Evolutionary conservation across 495 filamentous ascomycete species (phyloP).

Genomic region (Massariosphaeria phaeospora): DNA sequence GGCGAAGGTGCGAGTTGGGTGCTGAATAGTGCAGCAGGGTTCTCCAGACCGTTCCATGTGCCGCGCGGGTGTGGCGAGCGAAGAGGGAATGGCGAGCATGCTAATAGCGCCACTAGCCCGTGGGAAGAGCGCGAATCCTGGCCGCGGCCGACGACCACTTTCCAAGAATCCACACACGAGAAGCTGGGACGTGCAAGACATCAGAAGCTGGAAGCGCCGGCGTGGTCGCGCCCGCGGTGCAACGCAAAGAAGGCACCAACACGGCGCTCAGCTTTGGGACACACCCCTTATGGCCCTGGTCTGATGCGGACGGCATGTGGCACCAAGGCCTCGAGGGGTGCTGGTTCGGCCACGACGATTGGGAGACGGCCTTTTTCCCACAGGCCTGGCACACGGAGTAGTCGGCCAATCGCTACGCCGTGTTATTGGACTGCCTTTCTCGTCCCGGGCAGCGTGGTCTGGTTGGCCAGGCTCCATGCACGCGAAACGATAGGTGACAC

Average conservation of each 20-base stretch:
- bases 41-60: slow-evolving; percentile 16
- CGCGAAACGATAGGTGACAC: background rate
- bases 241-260: slow-evolving; percentile 6
- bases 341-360: background rate
- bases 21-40: slow-evolving; percentile 8
- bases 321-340: slow-evolving; percentile 4
- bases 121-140: slow-evolving; percentile 6
- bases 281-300: background rate
- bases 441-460: background rate
- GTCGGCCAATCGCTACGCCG: slow-evolving; percentile 1
- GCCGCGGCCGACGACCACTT: background rate
- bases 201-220: no score
- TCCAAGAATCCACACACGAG: no score
- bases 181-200: no score
- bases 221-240: no score
- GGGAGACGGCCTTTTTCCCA: slow-evolving; percentile 9
- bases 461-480: background rate
- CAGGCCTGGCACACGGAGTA: slow-evolving; percentile 10
- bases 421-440: slow-evolving; percentile 11
- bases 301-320: slow-evolving; percentile 18
- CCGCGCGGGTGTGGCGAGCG: slow-evolving; percentile 10
- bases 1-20: background rate
- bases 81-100: slow-evolving; percentile 10
- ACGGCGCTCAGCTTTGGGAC: background rate
- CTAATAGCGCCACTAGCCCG: slow-evolving; percentile 26